These are phyloP conservation scores for Aureobasidium lini DNA, from an alignment of 2,329 filamentous ascomycete species.

Conservation along the genomic window DNA sequence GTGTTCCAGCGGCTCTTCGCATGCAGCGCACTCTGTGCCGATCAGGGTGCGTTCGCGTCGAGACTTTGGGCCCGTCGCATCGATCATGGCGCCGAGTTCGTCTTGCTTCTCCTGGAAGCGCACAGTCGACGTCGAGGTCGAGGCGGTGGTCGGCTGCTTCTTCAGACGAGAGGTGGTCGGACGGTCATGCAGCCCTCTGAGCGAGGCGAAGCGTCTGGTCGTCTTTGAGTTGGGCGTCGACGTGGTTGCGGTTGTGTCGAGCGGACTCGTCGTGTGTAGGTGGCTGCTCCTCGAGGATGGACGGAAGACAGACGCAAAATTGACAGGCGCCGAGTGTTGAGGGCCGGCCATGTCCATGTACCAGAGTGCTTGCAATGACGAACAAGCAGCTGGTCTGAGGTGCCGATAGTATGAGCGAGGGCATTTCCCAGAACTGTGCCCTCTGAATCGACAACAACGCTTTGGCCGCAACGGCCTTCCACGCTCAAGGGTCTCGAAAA, in stretches of 20 bases:
- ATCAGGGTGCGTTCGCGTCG: constrained; percentile 91
- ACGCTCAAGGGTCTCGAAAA: not conserved
- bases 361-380: not conserved
- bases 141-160: not conserved
- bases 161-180: constrained; percentile 1
- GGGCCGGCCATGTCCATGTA: constrained; percentile 4
- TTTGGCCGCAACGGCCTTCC: not conserved
- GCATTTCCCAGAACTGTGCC: not conserved
- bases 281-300: not conserved
- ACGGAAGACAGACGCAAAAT: not conserved
- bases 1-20: constrained; percentile 93
- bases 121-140: not conserved
- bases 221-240: not conserved
- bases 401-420: constrained; percentile 2
- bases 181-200: constrained; percentile 6
- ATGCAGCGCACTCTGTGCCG: constrained; percentile 88
- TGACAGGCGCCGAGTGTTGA: constrained; percentile 6
- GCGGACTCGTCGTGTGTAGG: not conserved
- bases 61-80: constrained; percentile 29
- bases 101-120: constrained; percentile 11
- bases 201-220: constrained; percentile 9
- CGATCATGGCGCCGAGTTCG: constrained; percentile 27
- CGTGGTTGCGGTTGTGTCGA: not conserved
- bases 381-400: constrained; percentile 1
- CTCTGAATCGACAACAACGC: not conserved